Evolutionary conservation across 2,329 filamentous ascomycete species (phyloP).

Genomic region (Cladosporium halotolerans): DNA sequence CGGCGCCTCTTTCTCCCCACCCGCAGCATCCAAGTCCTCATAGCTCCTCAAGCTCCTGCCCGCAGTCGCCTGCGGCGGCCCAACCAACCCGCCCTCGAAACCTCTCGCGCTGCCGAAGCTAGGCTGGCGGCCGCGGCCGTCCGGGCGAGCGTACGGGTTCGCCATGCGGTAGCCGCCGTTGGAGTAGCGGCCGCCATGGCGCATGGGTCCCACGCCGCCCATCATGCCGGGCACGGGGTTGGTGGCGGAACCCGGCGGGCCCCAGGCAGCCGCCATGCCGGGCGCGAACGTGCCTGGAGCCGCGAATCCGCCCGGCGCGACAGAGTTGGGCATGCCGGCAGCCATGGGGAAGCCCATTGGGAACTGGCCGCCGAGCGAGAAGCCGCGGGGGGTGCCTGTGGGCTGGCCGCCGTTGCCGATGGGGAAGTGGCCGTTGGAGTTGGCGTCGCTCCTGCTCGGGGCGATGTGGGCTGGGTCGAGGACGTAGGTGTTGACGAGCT

Average conservation of each 20-base stretch:
- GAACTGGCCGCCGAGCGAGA: conserved; percentile 68
- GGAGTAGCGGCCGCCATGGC: conserved; percentile 29
- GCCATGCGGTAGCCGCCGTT: conserved; percentile 24
- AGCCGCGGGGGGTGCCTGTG: conserved; percentile 81
- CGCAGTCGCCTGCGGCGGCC: conserved; percentile 84
- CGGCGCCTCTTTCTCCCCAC: conserved; percentile 51
- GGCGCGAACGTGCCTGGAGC: conserved; percentile 36
- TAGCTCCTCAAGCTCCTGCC: conserved; percentile 94
- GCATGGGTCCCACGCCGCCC: conserved; percentile 38
- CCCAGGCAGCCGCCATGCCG: conserved; percentile 48
- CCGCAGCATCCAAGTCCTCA: conserved; percentile 83
- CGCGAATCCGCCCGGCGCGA: conserved; percentile 23
- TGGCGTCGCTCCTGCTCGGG: conserved; percentile 85
- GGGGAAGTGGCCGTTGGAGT: conserved; percentile 93
- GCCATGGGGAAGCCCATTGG: conserved; percentile 35
- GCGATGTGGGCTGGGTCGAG: conserved; percentile 92
- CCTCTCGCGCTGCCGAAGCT: conserved; percentile 13
- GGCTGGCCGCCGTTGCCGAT: conserved; percentile 60
- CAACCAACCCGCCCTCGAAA: conserved; percentile 51
- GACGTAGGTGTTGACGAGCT: conserved; percentile 89
- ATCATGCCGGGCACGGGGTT: conserved; percentile 23
- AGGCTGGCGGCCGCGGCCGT: conserved; percentile 17
- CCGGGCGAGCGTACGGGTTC: conserved; percentile 24
- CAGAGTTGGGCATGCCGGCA: conserved; percentile 34
- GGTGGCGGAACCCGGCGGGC: conserved; percentile 47